phyloP scores from a whole-genome alignment of 495 filamentous ascomycete species.

The Lophium mytilinum region DNA sequence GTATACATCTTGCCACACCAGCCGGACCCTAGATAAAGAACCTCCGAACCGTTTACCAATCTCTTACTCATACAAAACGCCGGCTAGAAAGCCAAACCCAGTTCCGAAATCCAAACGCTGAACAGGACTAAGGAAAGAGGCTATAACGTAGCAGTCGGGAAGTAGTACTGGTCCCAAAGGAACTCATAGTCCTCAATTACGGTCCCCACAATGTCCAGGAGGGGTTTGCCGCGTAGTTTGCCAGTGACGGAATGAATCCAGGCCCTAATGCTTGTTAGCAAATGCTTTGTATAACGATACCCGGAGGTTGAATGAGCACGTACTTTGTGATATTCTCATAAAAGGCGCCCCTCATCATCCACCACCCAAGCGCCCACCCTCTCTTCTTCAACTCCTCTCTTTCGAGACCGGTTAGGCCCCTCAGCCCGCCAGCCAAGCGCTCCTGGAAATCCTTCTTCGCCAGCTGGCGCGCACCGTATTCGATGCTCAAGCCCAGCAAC shows the following conservation, averaged over 20 bases:
- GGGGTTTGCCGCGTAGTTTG: slow-evolving; percentile 63
- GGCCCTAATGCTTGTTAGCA: slow-evolving; percentile 40
- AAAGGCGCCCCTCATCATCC: slow-evolving; percentile 89
- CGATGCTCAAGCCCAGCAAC: slow-evolving; percentile 78
- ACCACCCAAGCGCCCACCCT: slow-evolving; percentile 89
- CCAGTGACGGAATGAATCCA: slow-evolving; percentile 53
- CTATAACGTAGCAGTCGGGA: slow-evolving; percentile 63
- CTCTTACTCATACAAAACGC: too few species aligned
- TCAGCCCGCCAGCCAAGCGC: slow-evolving; percentile 55
- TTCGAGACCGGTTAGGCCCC: slow-evolving; percentile 73
- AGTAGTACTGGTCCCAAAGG: slow-evolving; percentile 97
- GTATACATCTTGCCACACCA: too few species aligned
- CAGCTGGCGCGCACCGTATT: slow-evolving; percentile 78
- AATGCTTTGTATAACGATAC: background rate
- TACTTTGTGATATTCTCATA: slow-evolving; percentile 90
- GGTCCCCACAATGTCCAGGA: slow-evolving; percentile 71
- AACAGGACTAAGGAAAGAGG: slow-evolving; percentile 4
- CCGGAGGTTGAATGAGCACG: slow-evolving; percentile 9
- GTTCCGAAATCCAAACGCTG: background rate
- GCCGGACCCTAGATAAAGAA: too few species aligned
- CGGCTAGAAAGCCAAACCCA: background rate
- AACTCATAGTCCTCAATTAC: slow-evolving; percentile 94
- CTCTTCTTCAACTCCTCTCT: slow-evolving; percentile 76
- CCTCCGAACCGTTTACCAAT: too few species aligned
- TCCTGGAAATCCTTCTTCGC: slow-evolving; percentile 65